Evolutionary conservation across 148 eudicot genomes (phyloP).

Genomic region (Rhododendron williamsianum): DNA sequence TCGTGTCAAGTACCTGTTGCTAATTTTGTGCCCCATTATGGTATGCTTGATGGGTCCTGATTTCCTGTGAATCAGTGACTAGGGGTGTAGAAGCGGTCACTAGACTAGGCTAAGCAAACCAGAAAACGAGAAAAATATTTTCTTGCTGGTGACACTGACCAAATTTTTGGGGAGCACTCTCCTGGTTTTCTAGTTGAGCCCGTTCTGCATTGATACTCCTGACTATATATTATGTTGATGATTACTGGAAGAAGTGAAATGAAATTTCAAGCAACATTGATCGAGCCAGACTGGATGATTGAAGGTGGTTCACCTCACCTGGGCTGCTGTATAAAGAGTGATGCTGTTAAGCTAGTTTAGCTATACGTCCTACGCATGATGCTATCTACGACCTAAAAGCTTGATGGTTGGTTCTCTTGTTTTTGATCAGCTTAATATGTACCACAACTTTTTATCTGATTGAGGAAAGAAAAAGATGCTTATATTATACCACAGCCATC

Average conservation of each 20-base stretch:
- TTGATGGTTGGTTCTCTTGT: not conserved
- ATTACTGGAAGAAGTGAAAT: not conserved
- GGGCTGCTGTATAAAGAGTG: not conserved
- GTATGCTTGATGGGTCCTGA: not conserved
- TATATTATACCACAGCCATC: not conserved
- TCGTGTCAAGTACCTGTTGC: not conserved
- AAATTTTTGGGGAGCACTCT: not conserved
- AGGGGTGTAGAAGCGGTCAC: not conserved
- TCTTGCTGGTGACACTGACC: not conserved
- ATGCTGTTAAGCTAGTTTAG: not conserved
- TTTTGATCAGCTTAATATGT: slow-evolving; percentile 5
- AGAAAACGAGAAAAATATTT: not conserved
- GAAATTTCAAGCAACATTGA: not conserved
- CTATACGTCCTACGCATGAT: not conserved
- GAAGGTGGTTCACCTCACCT: not conserved
- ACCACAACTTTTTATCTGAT: not conserved
- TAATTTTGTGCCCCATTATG: not conserved
- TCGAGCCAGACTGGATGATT: not conserved
- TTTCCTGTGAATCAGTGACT: not conserved
- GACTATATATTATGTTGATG: not conserved
- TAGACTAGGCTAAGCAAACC: not conserved
- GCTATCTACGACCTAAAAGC: not conserved
- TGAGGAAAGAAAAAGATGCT: not conserved
- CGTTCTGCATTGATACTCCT: not conserved
- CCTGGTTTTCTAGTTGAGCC: not conserved